These are phyloP conservation scores for Lepidium didymum DNA, from an alignment of 345 rosid genomes.

Conservation along the genomic window DNA sequence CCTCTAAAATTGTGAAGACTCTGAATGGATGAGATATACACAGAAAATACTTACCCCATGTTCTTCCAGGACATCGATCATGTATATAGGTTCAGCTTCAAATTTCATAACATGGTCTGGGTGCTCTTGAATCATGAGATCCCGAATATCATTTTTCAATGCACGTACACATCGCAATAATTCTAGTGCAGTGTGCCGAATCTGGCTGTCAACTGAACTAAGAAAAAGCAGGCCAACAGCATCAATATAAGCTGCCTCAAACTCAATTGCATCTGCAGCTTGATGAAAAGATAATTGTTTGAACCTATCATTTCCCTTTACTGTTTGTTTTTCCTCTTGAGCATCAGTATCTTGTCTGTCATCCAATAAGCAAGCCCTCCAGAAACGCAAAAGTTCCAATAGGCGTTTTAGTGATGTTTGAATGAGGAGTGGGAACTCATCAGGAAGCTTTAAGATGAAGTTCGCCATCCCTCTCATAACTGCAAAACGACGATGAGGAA, in stretches of 20 bases:
- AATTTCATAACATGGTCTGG: conserved; percentile 52
- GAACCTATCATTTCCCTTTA: conserved; percentile 49
- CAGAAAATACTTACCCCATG: conserved; percentile 65
- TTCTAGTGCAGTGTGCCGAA: conserved; percentile 93
- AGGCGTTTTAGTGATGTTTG: conserved; percentile 90
- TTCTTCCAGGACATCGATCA: conserved; percentile 93
- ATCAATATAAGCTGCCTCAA: conserved; percentile 87
- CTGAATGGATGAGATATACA: conserved; percentile 3
- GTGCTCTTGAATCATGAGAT: conserved; percentile 48
- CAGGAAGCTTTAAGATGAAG: conserved; percentile 85
- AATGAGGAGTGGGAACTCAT: conserved; percentile 96
- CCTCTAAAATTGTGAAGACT: conserved; percentile 2
- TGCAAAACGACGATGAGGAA: conserved; percentile 92
- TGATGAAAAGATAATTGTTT: conserved; percentile 71
- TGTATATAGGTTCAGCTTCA: conserved; percentile 86
- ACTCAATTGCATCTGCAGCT: conserved; percentile 66
- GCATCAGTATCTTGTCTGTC: conserved; percentile 45
- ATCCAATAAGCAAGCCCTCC: conserved; percentile 91
- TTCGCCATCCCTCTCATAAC: conserved; percentile 99
- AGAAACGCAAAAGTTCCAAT: conserved; percentile 95
- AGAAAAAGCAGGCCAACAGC: conserved; percentile 96
- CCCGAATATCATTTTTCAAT: conserved; percentile 79
- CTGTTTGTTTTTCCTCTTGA: conserved; percentile 42
- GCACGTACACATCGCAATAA: conserved; percentile 94
- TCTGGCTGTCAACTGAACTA: conserved; percentile 93